Conservation (phyloP, 345 rosid species). For the Camelina hispida region DNA sequence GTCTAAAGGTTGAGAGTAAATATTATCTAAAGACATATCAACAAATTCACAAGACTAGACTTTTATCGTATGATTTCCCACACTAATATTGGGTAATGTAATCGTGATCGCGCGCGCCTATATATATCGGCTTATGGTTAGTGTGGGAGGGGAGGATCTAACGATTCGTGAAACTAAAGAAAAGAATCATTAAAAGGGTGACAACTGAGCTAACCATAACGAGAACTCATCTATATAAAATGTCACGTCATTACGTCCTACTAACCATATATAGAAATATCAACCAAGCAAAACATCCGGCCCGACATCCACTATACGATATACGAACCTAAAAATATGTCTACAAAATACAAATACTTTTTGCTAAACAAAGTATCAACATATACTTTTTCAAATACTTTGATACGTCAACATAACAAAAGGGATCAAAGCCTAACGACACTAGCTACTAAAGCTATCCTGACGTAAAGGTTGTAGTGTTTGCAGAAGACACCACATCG, state of each 20-base stretch:
- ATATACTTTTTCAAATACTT: too few relatives aligned
- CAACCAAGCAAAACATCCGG: not conserved
- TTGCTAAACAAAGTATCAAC: too few relatives aligned
- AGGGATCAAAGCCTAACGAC: too few relatives aligned
- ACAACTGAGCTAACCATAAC: not conserved
- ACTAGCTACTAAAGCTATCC: too few relatives aligned
- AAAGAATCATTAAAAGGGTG: not conserved
- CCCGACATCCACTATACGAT: not conserved
- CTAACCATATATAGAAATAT: not conserved
- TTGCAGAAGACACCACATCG: not conserved
- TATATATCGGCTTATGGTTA: not conserved
- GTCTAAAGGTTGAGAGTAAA: too few relatives aligned
- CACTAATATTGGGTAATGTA: not conserved
- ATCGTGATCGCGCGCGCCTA: not conserved
- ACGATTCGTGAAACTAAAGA: too few relatives aligned
- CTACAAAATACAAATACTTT: too few relatives aligned
- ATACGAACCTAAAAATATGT: not conserved
- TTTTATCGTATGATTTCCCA: too few relatives aligned
- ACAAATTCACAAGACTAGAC: too few relatives aligned
- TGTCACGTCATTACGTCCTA: not conserved
- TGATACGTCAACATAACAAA: not conserved
- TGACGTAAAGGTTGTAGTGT: not conserved
- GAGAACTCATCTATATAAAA: too few relatives aligned
- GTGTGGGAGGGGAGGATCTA: not conserved
- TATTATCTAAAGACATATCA: too few relatives aligned